Percentiles rank a stretch among this genome's conserved stretches.
Conservation (phyloP, 2,329 filamentous ascomycete genomes). For the Neofusicoccum parvum region DNA sequence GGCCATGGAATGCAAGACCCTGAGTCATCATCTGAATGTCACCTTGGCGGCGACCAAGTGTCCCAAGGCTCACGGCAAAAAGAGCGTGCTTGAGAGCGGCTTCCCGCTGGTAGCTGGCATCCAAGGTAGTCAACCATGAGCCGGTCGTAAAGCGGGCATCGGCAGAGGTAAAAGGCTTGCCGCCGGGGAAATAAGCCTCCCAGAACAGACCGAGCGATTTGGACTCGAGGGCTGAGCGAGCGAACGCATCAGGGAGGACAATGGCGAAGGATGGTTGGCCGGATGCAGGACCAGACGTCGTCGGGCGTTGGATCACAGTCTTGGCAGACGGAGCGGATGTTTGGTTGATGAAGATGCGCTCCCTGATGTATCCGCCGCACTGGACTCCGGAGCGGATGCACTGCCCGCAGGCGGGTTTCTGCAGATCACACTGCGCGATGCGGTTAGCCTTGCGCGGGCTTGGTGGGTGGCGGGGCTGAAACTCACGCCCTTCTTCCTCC, state of each 20-base stretch:
- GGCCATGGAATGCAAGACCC: constrained; percentile 31
- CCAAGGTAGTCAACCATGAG: constrained; percentile 23
- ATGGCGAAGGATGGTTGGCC: not conserved
- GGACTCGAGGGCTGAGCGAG: constrained; percentile 29
- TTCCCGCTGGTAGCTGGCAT: constrained; percentile 28
- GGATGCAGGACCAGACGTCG: too few relatives aligned
- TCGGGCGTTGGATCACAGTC: not conserved
- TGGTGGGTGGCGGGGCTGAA: not conserved
- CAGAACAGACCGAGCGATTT: constrained; percentile 30
- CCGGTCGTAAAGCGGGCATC: not conserved
- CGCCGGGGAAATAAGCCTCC: constrained; percentile 27
- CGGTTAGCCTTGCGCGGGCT: not conserved
- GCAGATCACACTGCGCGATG: constrained; percentile 60
- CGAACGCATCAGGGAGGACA: constrained; percentile 25
- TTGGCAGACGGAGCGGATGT: not conserved
- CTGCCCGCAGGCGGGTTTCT: constrained; percentile 62
- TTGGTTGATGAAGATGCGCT: constrained; percentile 61
- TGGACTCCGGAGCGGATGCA: constrained; percentile 59
- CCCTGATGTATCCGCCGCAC: constrained; percentile 65
- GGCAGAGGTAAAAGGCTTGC: not conserved
- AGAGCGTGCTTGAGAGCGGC: constrained; percentile 30
- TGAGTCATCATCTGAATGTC: constrained; percentile 27
- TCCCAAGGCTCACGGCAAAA: constrained; percentile 31
- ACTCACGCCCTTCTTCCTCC: constrained; percentile 60
- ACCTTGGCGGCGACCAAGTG: constrained; percentile 27